Base-by-base conservation (phyloP, 2,329 filamentous ascomycete genomes). In the Seiridium cupressi region DNA sequence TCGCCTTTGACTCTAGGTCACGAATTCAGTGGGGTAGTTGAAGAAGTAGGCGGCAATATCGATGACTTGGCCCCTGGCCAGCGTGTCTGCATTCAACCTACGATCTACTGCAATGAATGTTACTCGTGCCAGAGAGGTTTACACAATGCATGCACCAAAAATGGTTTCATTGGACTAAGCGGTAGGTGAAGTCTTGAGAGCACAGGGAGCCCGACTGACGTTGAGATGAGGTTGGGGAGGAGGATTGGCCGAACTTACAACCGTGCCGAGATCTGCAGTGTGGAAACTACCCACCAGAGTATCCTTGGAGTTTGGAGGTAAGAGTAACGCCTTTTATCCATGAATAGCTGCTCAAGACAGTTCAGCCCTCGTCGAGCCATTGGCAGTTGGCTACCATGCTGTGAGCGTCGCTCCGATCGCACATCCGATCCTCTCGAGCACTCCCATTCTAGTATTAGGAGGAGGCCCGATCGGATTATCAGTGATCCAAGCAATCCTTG, bases 301-400 rank as follows among this genome's bases (percentile, higher is more conserved):
- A 11, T 46, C 42, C 3, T 35, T 57, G 5, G 55, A 57, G 18
- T 48, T 34, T 48, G 55, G 55, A 57, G 55, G 55, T 48, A 35
- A 26, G 40, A 36, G 18, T 13, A 35, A 8, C 9, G 8, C 9
- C 11, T 36, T 11, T 3, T 6, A 11, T 26, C 9, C 3, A 18
- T 11, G n/a, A 9, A 10, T 44, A n/a, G 11, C 31, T 40, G 40
- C 2, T n/a, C 62, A 70, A 7, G 62, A 18, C 61, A 7, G 13
- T 55, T 64, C 69, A 57, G 86, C 87, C 0, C 74, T 89, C 3
- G 81, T 89, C 5, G 87, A 89, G 64, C 87, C 87, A 0, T 73
- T 89, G 3, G 77, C 85, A 0, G 86, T 89, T 0, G 85, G 84
- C 7, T 89, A 85, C 85, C 87, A 89, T 65, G 86, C 85, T 87